Evolutionary conservation across 1,284 basidiomycete genomes (phyloP).

Genomic region (Puccinia triticina): DNA sequence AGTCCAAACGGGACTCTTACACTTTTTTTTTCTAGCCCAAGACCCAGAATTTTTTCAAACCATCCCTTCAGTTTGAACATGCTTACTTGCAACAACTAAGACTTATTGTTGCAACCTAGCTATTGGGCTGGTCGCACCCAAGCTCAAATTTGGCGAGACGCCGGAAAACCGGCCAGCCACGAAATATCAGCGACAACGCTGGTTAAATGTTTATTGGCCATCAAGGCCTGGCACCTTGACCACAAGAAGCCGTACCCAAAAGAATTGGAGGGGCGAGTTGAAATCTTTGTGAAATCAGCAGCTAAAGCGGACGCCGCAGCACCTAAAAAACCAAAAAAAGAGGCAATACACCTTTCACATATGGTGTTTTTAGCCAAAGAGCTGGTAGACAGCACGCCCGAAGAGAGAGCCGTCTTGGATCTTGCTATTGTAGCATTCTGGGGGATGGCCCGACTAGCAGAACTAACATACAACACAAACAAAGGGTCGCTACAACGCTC

Average conservation of each 20-base stretch:
- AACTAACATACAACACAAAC: not conserved
- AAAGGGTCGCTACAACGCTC: not conserved
- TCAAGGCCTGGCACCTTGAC: not conserved
- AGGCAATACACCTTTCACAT: not conserved
- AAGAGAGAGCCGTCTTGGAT: not conserved
- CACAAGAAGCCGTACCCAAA: not conserved
- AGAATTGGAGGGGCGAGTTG: not conserved
- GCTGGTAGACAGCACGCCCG: not conserved
- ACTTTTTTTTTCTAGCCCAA: too few species aligned
- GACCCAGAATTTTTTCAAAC: too few species aligned
- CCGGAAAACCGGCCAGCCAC: not conserved
- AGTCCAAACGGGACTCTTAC: too few species aligned
- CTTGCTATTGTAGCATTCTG: conserved; percentile 11
- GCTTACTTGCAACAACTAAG: too few species aligned
- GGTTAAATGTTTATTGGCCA: not conserved
- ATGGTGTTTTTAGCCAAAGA: not conserved
- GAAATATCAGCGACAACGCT: not conserved
- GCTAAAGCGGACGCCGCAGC: not conserved
- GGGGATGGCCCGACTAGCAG: too few species aligned
- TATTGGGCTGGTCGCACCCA: not conserved
- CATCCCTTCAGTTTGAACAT: too few species aligned
- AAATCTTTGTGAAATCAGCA: not conserved
- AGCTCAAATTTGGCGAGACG: too few species aligned
- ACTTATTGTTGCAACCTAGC: too few species aligned
- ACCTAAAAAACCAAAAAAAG: not conserved